These are phyloP conservation scores for Saccharomycopsis fibuligera DNA, from an alignment of 805 yeast genomes.

Conservation along the genomic window DNA sequence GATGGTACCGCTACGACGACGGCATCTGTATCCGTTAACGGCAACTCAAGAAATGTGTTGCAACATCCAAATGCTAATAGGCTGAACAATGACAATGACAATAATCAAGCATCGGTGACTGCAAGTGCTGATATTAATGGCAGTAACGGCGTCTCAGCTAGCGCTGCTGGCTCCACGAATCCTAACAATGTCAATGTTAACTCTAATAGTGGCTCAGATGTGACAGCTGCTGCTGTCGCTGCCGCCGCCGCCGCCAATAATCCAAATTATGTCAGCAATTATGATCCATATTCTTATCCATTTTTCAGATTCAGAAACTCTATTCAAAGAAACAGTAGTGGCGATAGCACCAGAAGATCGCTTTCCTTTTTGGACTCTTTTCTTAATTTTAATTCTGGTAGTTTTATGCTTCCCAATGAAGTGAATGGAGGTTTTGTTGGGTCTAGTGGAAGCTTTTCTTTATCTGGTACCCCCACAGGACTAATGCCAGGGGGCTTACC, in stretches of 20 bases:
- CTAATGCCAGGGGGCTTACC: too few species aligned
- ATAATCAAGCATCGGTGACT: too few species aligned
- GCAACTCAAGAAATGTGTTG: neutral
- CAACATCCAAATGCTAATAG: too few species aligned
- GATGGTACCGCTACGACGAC: neutral
- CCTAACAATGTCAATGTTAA: neutral
- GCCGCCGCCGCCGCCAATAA: neutral
- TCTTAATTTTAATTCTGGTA: slow-evolving; percentile 7
- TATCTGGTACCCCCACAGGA: neutral
- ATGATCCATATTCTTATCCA: neutral
- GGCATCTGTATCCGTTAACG: neutral
- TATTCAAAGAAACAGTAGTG: neutral
- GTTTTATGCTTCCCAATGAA: neutral
- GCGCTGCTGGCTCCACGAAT: neutral
- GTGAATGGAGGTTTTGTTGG: neutral
- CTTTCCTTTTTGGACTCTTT: slow-evolving; percentile 15
- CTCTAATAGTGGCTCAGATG: neutral
- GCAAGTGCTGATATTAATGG: too few species aligned
- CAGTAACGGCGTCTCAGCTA: too few species aligned
- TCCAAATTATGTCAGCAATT: neutral
- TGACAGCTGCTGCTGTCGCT: neutral
- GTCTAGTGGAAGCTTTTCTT: slow-evolving; percentile 3
- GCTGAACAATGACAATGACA: too few species aligned
- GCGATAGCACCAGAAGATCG: slow-evolving; percentile 10
- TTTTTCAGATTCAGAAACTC: neutral